Base-by-base conservation (phyloP, 164 flowering plant species). In the Protea cynaroides region DNA sequence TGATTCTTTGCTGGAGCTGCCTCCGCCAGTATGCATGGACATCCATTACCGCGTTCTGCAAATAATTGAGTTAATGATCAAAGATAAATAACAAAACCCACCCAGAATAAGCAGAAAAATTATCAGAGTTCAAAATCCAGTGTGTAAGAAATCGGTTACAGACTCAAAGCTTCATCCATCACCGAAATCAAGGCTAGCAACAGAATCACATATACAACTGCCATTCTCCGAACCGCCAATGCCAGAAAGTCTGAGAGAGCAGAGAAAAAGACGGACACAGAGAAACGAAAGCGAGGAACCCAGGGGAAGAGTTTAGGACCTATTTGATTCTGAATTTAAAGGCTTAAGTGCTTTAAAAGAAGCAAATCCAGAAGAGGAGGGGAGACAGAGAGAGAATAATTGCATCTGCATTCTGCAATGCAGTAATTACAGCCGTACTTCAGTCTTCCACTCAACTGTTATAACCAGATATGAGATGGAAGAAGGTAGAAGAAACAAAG, bases 21-120 rank as follows among this genome's bases (percentile, higher is more conserved):
- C 17, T 67, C n/a, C 2, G 56, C 65, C 40, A 11, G 43, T 8
- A 69, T 38, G 67, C 74, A 71, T 0, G 56, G 65, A 57, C 59
- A 25, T 37, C 68, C 73, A 52, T 5, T 1, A 22, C 19, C 3
- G 52, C 76, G 71, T 34, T 50, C 77, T 74, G 69, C 56, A 36
- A 29, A 29, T n/a, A 17, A 43, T 1, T 15, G 11, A 44, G 15
- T 12, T 4, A 44, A 7, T 11, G 49, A 11, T 40, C 12, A 0
- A 15, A 11, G 0, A 44, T 44, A 11, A 29, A 29, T 29, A 29
- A 29, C 34, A 29, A 5, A 29, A 29, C 2, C 34, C 34, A 29
- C 9, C 7, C 9, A 40, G 7, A 7, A 40, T 12, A 40, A 12
- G 12, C 9, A 40, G 12, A 44, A 44, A 1, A 4, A 5, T 4